Conservation (phyloP, 305 asterid species). For the Stenogyne calaminthoides region DNA sequence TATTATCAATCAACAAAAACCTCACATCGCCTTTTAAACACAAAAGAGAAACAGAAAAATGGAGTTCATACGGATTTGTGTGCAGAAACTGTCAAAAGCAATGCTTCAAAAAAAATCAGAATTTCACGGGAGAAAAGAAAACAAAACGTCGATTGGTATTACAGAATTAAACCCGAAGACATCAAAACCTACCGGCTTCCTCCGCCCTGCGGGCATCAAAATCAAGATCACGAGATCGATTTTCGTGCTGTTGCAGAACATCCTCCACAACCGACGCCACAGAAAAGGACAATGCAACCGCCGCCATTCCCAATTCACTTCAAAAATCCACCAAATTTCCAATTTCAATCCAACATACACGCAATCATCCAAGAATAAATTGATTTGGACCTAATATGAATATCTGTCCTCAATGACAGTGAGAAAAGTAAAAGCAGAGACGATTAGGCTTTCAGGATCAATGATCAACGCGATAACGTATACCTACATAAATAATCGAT, state of each 20-base stretch:
- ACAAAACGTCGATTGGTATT: not conserved
- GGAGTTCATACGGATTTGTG: not conserved
- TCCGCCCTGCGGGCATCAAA: slow-evolving; percentile 88
- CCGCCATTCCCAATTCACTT: slow-evolving; percentile 36
- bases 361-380: slow-evolving; percentile 24
- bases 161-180: slow-evolving; percentile 12
- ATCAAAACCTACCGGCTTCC: slow-evolving; percentile 72
- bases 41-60: not conserved
- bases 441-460: slow-evolving; percentile 22
- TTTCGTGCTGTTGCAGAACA: slow-evolving; percentile 93
- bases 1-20: slow-evolving; percentile 12
- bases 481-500: slow-evolving; percentile 18
- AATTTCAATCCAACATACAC: slow-evolving; percentile 31
- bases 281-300: slow-evolving; percentile 52
- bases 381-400: not conserved
- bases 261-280: slow-evolving; percentile 90
- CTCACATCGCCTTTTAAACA: not conserved
- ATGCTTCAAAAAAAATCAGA: slow-evolving; percentile 13
- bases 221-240: slow-evolving; percentile 73
- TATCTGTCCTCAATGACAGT: not conserved
- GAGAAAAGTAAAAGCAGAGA: slow-evolving; percentile 21
- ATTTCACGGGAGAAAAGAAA: not conserved
- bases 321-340: slow-evolving; percentile 1
- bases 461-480: slow-evolving; percentile 16
- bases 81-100: slow-evolving; percentile 10